phyloP scores from a whole-genome alignment of 2,329 filamentous ascomycete species.

The Fusarium duplospermum region DNA sequence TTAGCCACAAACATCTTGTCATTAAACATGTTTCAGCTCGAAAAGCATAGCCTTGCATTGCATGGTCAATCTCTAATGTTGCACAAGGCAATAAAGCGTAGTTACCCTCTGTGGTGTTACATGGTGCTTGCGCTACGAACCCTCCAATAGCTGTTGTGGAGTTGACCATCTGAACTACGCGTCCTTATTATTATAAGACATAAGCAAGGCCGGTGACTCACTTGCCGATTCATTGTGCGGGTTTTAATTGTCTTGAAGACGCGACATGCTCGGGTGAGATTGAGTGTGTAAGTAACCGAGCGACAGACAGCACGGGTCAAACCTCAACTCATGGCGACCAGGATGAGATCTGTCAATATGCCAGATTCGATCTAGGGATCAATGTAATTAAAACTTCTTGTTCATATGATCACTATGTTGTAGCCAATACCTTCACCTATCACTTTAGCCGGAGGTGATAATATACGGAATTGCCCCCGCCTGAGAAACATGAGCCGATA shows the following conservation, averaged over 20 bases:
- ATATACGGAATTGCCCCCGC: not conserved
- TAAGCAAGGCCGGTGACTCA: not conserved
- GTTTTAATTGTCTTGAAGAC: not conserved
- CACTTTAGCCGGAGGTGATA: not conserved
- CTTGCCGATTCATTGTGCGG: not conserved
- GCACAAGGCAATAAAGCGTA: not conserved
- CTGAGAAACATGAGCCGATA: constrained; percentile 1
- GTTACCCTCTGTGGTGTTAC: not conserved
- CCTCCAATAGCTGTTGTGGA: not conserved
- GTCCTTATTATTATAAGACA: not conserved
- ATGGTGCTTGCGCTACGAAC: not conserved
- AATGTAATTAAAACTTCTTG: not conserved
- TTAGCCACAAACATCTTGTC: not conserved
- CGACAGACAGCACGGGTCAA: not conserved
- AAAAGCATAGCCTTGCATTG: not conserved
- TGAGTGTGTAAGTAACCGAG: not conserved
- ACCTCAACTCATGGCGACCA: not conserved
- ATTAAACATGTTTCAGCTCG: not conserved
- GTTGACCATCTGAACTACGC: not conserved
- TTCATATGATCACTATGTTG: not conserved
- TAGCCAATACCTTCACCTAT: not conserved
- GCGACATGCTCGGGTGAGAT: not conserved
- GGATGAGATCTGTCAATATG: not conserved
- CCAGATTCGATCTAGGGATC: not conserved
- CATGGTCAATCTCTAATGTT: not conserved